phyloP scores from a whole-genome alignment of 2,329 filamentous ascomycete genomes.

The Colletotrichum sansevieriae region DNA sequence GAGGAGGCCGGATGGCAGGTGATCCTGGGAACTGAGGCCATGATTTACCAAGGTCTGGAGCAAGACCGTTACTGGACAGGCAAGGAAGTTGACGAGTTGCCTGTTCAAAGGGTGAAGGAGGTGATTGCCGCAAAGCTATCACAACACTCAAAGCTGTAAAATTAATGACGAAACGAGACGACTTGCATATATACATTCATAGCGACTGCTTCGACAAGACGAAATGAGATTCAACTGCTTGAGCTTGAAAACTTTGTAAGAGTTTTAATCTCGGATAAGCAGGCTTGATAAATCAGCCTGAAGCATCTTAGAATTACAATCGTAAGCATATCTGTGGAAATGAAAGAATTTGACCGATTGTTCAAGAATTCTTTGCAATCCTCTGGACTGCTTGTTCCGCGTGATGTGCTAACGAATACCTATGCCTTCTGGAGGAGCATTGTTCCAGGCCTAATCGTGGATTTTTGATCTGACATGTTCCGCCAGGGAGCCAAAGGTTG shows the following conservation, averaged over 20 bases:
- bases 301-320: too few species aligned
- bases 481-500: too few species aligned
- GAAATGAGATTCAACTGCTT: not conserved
- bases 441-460: too few species aligned
- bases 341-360: too few species aligned
- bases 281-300: too few species aligned
- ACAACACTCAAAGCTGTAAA: constrained; percentile 49
- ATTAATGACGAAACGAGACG: constrained; percentile 24
- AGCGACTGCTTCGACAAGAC: constrained; percentile 32
- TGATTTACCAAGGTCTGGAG: constrained; percentile 83
- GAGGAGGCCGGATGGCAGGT: constrained; percentile 77
- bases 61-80: constrained; percentile 74
- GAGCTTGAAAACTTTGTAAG: not conserved
- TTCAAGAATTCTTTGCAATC: too few species aligned
- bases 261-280: too few species aligned
- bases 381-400: too few species aligned
- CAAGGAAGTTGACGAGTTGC: constrained; percentile 67
- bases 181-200: constrained; percentile 32
- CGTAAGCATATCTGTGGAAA: too few species aligned
- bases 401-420: too few species aligned
- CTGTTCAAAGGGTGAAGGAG: constrained; percentile 70
- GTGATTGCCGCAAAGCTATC: constrained; percentile 60
- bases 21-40: constrained; percentile 80
- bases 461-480: too few species aligned
- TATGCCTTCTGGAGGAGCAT: too few species aligned